Conservation (phyloP, 805 yeast genomes). For the Pichia phayaonensis region DNA sequence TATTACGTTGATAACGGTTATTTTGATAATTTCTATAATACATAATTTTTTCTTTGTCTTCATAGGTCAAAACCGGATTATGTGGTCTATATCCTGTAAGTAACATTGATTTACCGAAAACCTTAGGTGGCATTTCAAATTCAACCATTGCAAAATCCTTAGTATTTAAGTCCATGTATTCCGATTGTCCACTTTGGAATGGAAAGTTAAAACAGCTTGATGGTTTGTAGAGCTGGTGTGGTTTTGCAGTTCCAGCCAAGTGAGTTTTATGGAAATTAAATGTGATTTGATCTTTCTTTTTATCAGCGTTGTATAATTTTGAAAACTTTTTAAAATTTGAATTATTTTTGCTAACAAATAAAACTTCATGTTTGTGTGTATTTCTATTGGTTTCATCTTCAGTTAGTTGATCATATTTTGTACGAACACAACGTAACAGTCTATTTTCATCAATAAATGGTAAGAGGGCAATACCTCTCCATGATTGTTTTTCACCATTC, state of each 20-base stretch:
- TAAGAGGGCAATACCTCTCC: conserved; percentile 89
- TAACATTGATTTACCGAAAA: conserved; percentile 71
- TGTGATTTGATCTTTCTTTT: conserved; percentile 31
- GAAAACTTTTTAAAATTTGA: conserved; percentile 36
- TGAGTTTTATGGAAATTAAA: conserved; percentile 48
- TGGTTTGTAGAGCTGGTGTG: conserved; percentile 31
- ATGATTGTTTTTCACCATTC: conserved; percentile 91
- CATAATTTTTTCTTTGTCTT: conserved; percentile 57
- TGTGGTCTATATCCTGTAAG: conserved; percentile 71
- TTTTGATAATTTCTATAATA: conserved; percentile 33
- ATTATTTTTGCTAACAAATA: conserved; percentile 61
- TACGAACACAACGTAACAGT: conserved; percentile 56
- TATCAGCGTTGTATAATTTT: conserved; percentile 36
- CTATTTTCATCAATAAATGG: conserved; percentile 88
- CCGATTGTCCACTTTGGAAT: conserved; percentile 25
- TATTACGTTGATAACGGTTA: conserved; percentile 14
- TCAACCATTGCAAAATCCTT: conserved; percentile 33
- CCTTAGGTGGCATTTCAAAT: conserved; percentile 55
- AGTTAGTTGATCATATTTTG: conserved; percentile 53
- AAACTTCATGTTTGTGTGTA: conserved; percentile 58
- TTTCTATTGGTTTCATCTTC: conserved; percentile 67
- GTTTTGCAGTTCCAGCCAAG: conserved; percentile 48
- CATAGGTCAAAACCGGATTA: conserved; percentile 50
- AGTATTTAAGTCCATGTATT: conserved; percentile 37
- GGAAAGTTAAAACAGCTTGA: conserved; percentile 36